Conservation (phyloP, 2,329 filamentous ascomycete species). For the Colletotrichum truncatum region DNA sequence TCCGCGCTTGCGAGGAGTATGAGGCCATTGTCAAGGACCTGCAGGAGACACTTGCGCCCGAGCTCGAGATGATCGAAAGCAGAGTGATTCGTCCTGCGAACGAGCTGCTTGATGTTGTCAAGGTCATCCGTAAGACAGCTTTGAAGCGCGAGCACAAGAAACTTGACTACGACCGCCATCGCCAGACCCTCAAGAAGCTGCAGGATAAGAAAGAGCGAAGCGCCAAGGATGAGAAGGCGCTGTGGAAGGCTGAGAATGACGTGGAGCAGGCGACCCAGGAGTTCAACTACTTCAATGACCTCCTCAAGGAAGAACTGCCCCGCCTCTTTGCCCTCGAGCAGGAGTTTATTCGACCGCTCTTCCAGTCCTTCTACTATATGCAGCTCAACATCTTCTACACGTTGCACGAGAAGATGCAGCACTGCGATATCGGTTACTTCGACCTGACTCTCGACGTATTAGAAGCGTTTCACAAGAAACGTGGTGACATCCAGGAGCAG, state of each 20-base stretch:
- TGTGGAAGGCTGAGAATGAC: constrained; percentile 95
- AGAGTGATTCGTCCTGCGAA: constrained; percentile 92
- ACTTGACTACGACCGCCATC: constrained; percentile 92
- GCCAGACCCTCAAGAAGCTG: constrained; percentile 86
- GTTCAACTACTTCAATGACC: constrained; percentile 97
- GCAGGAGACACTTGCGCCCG: constrained; percentile 86
- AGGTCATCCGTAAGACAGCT: constrained; percentile 89
- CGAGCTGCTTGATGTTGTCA: constrained; percentile 93
- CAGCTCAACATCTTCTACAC: constrained; percentile 99
- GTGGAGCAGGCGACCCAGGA: constrained; percentile 93
- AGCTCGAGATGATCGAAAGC: constrained; percentile 96
- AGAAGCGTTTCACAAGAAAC: constrained; percentile 88
- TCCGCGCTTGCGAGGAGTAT: constrained; percentile 95
- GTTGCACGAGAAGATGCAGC: constrained; percentile 97
- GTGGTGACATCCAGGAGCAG: constrained; percentile 85
- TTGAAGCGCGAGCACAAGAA: constrained; percentile 97
- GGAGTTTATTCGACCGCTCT: constrained; percentile 95
- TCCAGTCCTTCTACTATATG: constrained; percentile 99
- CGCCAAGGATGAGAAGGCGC: constrained; percentile 95
- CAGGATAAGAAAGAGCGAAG: constrained; percentile 98
- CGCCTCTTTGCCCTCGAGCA: constrained; percentile 89
- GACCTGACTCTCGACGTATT: constrained; percentile 91
- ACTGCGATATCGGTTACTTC: constrained; percentile 97
- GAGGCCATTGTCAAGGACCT: constrained; percentile 90
- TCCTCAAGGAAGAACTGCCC: constrained; percentile 95